Percentiles rank a stretch among this genome's conserved stretches.
Conservation (phyloP, 441 rosid genomes). For the Brassica balearica region DNA sequence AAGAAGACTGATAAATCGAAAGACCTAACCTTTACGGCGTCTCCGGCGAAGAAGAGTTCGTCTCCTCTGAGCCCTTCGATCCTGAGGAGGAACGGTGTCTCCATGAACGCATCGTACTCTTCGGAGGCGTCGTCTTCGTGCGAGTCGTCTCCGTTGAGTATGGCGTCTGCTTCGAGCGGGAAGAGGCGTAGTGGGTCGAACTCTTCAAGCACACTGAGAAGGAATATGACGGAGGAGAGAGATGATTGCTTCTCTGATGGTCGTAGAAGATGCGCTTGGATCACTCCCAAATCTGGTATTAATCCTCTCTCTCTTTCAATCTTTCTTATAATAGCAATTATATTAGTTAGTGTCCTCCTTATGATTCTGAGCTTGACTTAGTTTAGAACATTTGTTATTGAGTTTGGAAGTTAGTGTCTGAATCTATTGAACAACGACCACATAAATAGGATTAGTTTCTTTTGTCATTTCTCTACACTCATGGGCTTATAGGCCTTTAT, state of each 20-base stretch:
- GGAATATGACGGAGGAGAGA: conserved; percentile 46
- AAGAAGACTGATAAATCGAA: conserved; percentile 42
- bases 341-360: background rate
- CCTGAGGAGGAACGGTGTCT: conserved; percentile 47
- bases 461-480: conserved; percentile 20
- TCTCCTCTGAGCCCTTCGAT: conserved; percentile 44
- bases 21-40: conserved; percentile 21
- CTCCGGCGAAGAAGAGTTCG: conserved; percentile 30
- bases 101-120: conserved; percentile 54
- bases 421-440: conserved; percentile 1
- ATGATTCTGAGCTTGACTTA: conserved; percentile 2
- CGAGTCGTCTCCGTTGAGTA: conserved; percentile 53
- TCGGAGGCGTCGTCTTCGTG: conserved; percentile 64
- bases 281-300: conserved; percentile 60
- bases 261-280: conserved; percentile 62
- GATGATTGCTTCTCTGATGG: conserved; percentile 50
- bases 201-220: conserved; percentile 31
- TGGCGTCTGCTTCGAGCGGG: conserved; percentile 51
- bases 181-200: conserved; percentile 41
- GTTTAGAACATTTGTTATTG: background rate
- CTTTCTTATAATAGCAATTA: background rate
- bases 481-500: background rate
- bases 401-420: conserved; percentile 19
- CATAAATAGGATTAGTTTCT: background rate
- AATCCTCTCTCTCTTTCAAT: background rate